Percentiles rank a stretch among this genome's conserved stretches.
Conservation (phyloP, 345 rosid species). For the Eucalyptus polybractea region DNA sequence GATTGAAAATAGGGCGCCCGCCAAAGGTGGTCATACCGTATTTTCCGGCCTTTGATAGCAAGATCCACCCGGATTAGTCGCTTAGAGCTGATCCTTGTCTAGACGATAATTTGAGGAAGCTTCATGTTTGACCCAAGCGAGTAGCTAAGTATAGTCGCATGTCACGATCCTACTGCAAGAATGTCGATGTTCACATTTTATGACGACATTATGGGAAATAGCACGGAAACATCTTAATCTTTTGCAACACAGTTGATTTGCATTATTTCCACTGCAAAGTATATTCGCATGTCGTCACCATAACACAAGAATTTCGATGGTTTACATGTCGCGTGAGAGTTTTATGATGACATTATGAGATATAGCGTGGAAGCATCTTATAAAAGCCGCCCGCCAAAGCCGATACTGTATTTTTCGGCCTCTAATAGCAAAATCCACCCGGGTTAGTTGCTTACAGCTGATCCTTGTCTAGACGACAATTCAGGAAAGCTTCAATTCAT, state of each 20-base stretch:
- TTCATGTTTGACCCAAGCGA: not conserved
- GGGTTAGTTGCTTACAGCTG: not conserved
- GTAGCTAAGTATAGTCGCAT: not conserved
- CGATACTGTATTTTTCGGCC: not conserved
- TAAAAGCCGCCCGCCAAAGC: not conserved
- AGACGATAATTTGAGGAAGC: not conserved
- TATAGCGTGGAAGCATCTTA: not conserved
- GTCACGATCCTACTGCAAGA: fast-evolving
- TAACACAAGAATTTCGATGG: not conserved
- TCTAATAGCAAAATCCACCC: not conserved
- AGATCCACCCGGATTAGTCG: not conserved
- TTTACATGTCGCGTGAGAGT: not conserved
- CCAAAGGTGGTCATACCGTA: not conserved
- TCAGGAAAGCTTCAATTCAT: not conserved
- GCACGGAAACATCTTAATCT: not conserved
- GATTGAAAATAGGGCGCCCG: not conserved
- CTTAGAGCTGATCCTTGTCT: not conserved
- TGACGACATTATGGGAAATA: not conserved
- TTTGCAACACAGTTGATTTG: not conserved
- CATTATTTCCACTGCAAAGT: not conserved
- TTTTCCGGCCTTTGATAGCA: not conserved
- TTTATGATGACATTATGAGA: not conserved
- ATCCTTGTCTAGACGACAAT: not conserved
- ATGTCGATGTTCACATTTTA: not conserved
- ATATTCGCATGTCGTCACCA: not conserved